Conservation (phyloP, 2,329 filamentous ascomycete genomes). For the Curvularia sp. region DNA sequence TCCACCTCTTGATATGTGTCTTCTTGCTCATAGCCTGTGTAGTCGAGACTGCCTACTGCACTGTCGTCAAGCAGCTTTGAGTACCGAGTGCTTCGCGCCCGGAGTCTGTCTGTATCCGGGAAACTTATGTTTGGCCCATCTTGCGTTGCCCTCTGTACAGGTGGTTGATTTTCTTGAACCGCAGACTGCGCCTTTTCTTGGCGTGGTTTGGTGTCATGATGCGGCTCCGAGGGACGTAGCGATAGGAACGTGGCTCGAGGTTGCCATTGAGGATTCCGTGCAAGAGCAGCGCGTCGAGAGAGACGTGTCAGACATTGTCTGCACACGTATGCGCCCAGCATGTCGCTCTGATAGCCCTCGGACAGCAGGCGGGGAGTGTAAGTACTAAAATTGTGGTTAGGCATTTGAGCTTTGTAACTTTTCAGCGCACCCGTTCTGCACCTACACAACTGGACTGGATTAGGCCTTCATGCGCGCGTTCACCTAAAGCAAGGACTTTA, state of each 20-base stretch:
- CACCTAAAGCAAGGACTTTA: background rate
- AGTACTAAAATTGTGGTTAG: slow-evolving; percentile 9
- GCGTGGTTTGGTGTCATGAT: slow-evolving; percentile 13
- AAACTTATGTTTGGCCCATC: background rate
- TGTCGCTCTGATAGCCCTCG: slow-evolving; percentile 20
- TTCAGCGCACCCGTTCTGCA: background rate
- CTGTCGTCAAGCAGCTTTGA: slow-evolving; percentile 21
- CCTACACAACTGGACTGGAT: background rate
- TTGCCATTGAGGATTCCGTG: slow-evolving; percentile 39
- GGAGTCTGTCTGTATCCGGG: background rate
- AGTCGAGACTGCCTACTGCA: background rate
- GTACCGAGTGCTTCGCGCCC: slow-evolving; percentile 20
- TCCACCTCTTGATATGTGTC: background rate
- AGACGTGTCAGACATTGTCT: slow-evolving; percentile 43
- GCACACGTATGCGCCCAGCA: slow-evolving; percentile 47
- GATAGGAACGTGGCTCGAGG: slow-evolving; percentile 45
- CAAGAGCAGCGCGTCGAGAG: slow-evolving; percentile 17
- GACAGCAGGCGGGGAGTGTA: slow-evolving; percentile 4
- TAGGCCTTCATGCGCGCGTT: background rate
- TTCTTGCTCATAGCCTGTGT: background rate
- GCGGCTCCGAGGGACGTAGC: slow-evolving; percentile 25
- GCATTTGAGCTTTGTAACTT: slow-evolving; percentile 2
- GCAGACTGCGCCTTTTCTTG: slow-evolving; percentile 14
- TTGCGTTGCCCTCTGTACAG: slow-evolving; percentile 2
- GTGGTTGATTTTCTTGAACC: slow-evolving; percentile 11